Evolutionary conservation across 1,284 basidiomycete genomes (phyloP), one percentile per base, ranked within the genome.

Genomic region (Austroboletus novae-zelandiae): DNA sequence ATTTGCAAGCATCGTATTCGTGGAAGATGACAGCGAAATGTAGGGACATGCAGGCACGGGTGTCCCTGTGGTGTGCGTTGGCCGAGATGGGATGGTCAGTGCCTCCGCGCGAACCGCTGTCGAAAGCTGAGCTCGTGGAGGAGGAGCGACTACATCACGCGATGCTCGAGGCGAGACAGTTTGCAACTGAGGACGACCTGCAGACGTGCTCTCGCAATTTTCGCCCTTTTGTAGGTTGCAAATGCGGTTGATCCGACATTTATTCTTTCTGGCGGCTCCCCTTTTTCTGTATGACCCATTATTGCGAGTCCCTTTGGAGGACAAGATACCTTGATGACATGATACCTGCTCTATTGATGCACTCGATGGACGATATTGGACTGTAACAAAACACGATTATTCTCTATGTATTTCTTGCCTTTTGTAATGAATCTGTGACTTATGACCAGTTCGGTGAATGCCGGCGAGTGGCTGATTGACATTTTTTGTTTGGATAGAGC

Each of bases 1-100:
- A 40, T 45, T 31, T 20, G 37, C 11, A 41, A n/a, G 15, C 43
- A 40, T 47, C 29, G 34, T n/a, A 23, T 42, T 8, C 10, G 27
- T 25, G 37, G 40, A 46, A 53, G 20, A 36, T 51, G 43, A 51
- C 41, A 45, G 17, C 47, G 31, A 23, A 30, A 8, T 48, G 5
- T 56, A 87, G 85, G 35, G 86, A 89, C 59, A 86, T 89, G 80
- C 78, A 83, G 50, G 74, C 77, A 9, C 79, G 86, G 34, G 71
- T 85, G 51, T 77, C 86, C 8, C 61, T 87, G 9, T 89, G 86
- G 85, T 78, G 81, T 57, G 83, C 83, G 45, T 62, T 86, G 58
- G 74, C 76, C 10, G 74, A 75, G 34, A 67, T 84, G 29, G 83
- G 82, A 27, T 89, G 84, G 81, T 62, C 69, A 34, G 72, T 82